These are phyloP conservation scores for Penicillium sp. DNA, from an alignment of 2,329 filamentous ascomycete species.

Conservation along the genomic window DNA sequence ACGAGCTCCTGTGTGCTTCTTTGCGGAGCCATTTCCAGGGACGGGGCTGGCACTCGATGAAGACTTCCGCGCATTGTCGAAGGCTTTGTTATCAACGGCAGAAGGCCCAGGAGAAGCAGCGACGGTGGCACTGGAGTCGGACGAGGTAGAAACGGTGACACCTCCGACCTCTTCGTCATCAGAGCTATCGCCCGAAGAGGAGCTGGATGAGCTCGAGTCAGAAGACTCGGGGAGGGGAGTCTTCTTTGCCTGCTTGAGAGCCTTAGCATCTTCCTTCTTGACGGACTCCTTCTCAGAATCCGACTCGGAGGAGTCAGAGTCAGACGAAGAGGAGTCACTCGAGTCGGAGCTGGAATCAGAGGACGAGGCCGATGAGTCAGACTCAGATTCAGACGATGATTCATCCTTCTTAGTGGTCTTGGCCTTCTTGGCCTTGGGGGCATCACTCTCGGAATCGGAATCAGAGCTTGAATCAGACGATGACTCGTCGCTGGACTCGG, in stretches of 20 bases:
- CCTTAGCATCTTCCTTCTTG: constrained; percentile 29
- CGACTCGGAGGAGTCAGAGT: constrained; percentile 19
- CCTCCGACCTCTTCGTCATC: constrained; percentile 27
- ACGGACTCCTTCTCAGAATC: constrained; percentile 28
- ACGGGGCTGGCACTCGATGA: constrained; percentile 55
- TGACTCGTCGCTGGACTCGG: constrained; percentile 43
- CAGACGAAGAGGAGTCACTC: constrained; percentile 18
- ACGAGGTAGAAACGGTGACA: constrained; percentile 19
- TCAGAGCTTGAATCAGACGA: constrained; percentile 46
- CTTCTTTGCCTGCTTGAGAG: constrained; percentile 36
- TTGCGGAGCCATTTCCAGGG: constrained; percentile 27
- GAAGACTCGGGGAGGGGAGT: constrained; percentile 40
- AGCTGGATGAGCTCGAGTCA: constrained; percentile 24
- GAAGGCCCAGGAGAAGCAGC: constrained; percentile 27
- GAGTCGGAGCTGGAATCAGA: constrained; percentile 19
- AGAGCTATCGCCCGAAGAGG: constrained; percentile 22
- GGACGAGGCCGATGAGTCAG: constrained; percentile 28
- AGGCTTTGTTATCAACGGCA: constrained; percentile 16
- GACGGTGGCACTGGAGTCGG: constrained; percentile 34
- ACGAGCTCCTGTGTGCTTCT: constrained; percentile 53
- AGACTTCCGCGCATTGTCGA: constrained; percentile 32
- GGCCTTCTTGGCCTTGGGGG: constrained; percentile 56
- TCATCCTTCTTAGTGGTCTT: constrained; percentile 40
- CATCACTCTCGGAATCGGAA: constrained; percentile 50
- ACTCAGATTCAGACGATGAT: constrained; percentile 29